Base-by-base conservation (phyloP, 345 rosid genomes). In the Aethionema arabicum region DNA sequence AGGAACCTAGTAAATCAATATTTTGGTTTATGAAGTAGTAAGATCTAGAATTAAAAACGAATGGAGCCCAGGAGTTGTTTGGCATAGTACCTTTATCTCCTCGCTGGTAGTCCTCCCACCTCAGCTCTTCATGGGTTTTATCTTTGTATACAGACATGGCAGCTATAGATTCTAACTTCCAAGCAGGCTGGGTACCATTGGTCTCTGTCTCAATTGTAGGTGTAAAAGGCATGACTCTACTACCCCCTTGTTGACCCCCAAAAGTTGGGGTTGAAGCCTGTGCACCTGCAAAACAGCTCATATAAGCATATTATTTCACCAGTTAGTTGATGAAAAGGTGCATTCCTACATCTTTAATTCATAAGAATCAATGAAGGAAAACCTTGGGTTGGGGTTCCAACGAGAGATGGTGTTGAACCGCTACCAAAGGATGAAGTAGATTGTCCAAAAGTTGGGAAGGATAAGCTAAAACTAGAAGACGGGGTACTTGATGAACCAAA, bases 21-120 rank as follows among this genome's bases (percentile, higher is more conserved):
- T 43, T 14, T 52, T 57, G 32, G 44, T 21, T 44, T 8, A 43
- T 43, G 38, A 59, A 8, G 16, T 11, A 58, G 32, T 43, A 52
- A 71, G 37, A 57, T 52, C 27, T 57, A 56, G 54, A 38, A 45
- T 38, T 35, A 44, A 31, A 31, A 13, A 41, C 11, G 3, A 51
- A 65, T 65, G 42, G 29, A 15, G 16, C 31, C 49, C 37, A 64
- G 35, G 37, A 32, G 30, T 57, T 36, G 61, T 42, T 35, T 14
- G 30, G 32, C 45, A 56, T 42, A 49, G 42, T 70, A 90, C 99
- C 97, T 88, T 90, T 90, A 74, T 95, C 99, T 78, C 99, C 99
- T 58, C 59, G 72, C 66, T 95, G 99, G 67, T 86, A 88, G 66
- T 95, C 99, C 72, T 85, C 99, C 97, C 96, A 86, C 65, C 95